phyloP scores from a whole-genome alignment of 495 filamentous ascomycete genomes.

The Glutinoglossum americanum region DNA sequence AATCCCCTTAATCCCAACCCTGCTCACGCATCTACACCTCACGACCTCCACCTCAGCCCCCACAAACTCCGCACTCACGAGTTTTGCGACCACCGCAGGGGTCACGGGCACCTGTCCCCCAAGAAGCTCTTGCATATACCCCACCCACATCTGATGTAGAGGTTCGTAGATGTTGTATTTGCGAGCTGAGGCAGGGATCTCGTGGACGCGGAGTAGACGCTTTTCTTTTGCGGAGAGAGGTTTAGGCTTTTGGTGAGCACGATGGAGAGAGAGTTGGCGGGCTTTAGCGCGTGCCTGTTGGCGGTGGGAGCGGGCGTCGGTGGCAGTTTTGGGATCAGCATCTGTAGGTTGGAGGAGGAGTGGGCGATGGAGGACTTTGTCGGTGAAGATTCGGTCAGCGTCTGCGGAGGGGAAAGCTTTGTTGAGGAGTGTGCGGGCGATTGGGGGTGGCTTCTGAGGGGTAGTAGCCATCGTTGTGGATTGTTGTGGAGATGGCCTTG shows the following conservation, averaged over 20 bases:
- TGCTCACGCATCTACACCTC: slow-evolving; percentile 50
- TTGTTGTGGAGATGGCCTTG: too few relatives aligned
- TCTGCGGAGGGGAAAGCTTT: slow-evolving; percentile 46
- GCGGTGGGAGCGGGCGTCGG: slow-evolving; percentile 41
- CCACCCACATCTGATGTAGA: slow-evolving; percentile 57
- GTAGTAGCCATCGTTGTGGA: background rate
- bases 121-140: slow-evolving; percentile 53
- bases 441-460: background rate
- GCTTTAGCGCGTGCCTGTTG: slow-evolving; percentile 17
- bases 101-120: slow-evolving; percentile 24
- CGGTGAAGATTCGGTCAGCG: slow-evolving; percentile 46
- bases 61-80: slow-evolving; percentile 74
- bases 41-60: slow-evolving; percentile 73
- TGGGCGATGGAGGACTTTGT: slow-evolving; percentile 64
- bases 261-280: slow-evolving; percentile 21
- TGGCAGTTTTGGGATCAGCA: slow-evolving; percentile 28
- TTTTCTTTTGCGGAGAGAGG: slow-evolving; percentile 68
- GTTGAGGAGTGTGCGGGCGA: slow-evolving; percentile 44
- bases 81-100: slow-evolving; percentile 32
- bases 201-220: slow-evolving; percentile 46
- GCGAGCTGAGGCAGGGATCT: slow-evolving; percentile 41
- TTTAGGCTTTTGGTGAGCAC: slow-evolving; percentile 38
- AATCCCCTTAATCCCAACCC: slow-evolving; percentile 70
- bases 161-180: slow-evolving; percentile 59
- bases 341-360: slow-evolving; percentile 50